A percentile compares a stretch with the other conserved stretches of the same genome.
These are phyloP conservation scores for Raddia guianensis DNA, from an alignment of 176 grass and related monocot species.

Conservation along the genomic window DNA sequence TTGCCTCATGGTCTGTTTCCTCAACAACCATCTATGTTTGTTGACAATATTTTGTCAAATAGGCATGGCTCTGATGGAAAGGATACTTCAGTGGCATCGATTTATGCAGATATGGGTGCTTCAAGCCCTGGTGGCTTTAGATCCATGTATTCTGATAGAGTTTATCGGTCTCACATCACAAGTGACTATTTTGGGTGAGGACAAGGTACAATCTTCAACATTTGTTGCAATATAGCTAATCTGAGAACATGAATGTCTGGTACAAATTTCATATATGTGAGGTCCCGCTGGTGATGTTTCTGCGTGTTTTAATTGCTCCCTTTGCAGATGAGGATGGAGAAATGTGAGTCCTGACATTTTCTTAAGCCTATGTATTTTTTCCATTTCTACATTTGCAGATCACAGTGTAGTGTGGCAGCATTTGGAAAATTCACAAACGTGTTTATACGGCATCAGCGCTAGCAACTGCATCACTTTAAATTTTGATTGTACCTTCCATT, in stretches of 20 bases:
- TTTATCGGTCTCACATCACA: slow-evolving; percentile 77
- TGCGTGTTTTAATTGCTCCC: no score
- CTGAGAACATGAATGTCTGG: not conserved
- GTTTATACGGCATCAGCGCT: no score
- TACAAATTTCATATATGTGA: not conserved
- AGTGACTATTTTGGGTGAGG: slow-evolving; percentile 78
- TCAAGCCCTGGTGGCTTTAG: slow-evolving; percentile 53
- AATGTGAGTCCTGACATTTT: no score
- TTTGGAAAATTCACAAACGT: no score
- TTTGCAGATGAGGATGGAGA: no score
- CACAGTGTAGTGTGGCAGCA: no score
- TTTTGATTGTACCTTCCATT: no score
- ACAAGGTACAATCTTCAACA: slow-evolving; percentile 58
- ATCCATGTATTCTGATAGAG: slow-evolving; percentile 91
- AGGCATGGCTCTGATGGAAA: slow-evolving; percentile 96
- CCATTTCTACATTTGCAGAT: no score
- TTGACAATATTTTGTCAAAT: slow-evolving; percentile 17
- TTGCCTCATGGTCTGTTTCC: not conserved
- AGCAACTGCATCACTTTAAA: no score
- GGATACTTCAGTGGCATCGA: slow-evolving; percentile 57
- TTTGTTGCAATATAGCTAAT: not conserved
- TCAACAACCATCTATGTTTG: not conserved
- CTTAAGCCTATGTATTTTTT: no score
- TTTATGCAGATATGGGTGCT: slow-evolving; percentile 63
- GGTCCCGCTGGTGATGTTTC: no score